A percentile compares a stretch with the other conserved stretches of the same genome.
These are phyloP conservation scores for Fusarium fujikuroi DNA, from an alignment of 2,329 filamentous ascomycete species.

Conservation along the genomic window DNA sequence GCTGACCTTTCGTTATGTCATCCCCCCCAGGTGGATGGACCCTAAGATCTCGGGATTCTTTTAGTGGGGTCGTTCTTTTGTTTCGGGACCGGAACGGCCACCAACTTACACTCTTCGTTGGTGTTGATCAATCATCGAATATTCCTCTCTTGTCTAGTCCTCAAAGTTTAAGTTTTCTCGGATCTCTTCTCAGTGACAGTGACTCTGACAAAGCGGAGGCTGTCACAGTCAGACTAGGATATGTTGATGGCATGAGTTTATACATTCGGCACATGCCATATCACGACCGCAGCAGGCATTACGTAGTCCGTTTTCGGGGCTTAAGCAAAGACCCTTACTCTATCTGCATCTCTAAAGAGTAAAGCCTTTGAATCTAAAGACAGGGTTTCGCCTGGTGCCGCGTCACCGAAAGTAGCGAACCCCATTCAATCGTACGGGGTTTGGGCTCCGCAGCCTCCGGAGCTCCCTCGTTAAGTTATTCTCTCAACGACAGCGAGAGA, in stretches of 20 bases:
- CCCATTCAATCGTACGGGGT: conserved; percentile 17
- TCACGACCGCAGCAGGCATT: conserved; percentile 10
- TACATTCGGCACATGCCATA: conserved; percentile 13
- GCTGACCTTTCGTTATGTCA: conserved; percentile 27
- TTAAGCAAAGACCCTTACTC: conserved; percentile 18
- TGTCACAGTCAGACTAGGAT: conserved; percentile 1
- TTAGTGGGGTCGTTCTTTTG: neutral
- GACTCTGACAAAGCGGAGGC: neutral
- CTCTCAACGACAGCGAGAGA: neutral
- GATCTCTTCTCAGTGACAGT: neutral
- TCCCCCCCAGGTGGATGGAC: conserved; percentile 26
- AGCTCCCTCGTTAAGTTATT: neutral
- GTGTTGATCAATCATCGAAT: neutral
- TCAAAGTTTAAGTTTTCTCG: neutral
- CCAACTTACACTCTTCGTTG: neutral
- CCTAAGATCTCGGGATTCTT: conserved; percentile 13
- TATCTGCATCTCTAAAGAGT: conserved; percentile 15
- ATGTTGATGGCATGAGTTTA: conserved; percentile 1
- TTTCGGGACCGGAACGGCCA: conserved; percentile 18
- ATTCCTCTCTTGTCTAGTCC: neutral
- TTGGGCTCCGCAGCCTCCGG: conserved; percentile 25
- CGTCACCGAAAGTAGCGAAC: conserved; percentile 32
- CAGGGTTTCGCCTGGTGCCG: conserved; percentile 24
- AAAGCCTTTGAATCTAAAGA: conserved; percentile 4
- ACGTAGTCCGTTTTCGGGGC: conserved; percentile 26